Conservation (phyloP, 164 flowering plant species). For the Cinnamomum micranthum region DNA sequence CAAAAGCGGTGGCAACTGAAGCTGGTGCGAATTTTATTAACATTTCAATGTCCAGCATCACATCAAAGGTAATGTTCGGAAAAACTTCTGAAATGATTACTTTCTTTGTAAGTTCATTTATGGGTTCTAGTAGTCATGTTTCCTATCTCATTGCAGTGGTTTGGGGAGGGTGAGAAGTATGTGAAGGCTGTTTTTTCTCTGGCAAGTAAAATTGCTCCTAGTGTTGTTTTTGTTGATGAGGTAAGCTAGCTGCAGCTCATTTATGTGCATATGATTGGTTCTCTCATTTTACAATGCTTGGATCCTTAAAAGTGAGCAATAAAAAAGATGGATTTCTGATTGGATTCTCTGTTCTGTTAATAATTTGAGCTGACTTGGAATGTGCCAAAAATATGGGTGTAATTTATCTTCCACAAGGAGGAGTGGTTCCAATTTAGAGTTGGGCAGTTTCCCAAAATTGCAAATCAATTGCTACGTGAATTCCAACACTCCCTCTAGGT, state of each 20-base stretch:
- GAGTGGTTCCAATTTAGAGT: too few species aligned
- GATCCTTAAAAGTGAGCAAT: too few species aligned
- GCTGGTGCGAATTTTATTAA: slow-evolving; percentile 98
- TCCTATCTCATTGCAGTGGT: slow-evolving; percentile 56
- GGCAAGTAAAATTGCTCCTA: slow-evolving; percentile 94
- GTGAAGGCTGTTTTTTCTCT: slow-evolving; percentile 93
- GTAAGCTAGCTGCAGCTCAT: slow-evolving; percentile 29
- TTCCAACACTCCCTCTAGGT: too few species aligned
- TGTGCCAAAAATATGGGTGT: too few species aligned
- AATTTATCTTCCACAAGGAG: too few species aligned
- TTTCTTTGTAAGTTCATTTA: too few species aligned
- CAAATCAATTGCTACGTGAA: too few species aligned
- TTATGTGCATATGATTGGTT: background rate
- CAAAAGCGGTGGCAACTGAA: slow-evolving; percentile 96
- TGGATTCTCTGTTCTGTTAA: background rate
- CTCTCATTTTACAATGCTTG: background rate
- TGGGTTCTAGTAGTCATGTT: background rate
- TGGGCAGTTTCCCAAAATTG: too few species aligned
- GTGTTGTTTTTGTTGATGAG: slow-evolving; percentile 95
- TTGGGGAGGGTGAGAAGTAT: slow-evolving; percentile 98
- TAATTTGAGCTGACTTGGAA: too few species aligned
- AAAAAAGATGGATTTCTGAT: background rate
- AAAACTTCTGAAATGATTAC: slow-evolving; percentile 1
- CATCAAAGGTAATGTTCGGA: slow-evolving; percentile 60
- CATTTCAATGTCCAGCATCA: slow-evolving; percentile 95